phyloP scores from a whole-genome alignment of 257 asterid genomes.

The Perilla frutescens region DNA sequence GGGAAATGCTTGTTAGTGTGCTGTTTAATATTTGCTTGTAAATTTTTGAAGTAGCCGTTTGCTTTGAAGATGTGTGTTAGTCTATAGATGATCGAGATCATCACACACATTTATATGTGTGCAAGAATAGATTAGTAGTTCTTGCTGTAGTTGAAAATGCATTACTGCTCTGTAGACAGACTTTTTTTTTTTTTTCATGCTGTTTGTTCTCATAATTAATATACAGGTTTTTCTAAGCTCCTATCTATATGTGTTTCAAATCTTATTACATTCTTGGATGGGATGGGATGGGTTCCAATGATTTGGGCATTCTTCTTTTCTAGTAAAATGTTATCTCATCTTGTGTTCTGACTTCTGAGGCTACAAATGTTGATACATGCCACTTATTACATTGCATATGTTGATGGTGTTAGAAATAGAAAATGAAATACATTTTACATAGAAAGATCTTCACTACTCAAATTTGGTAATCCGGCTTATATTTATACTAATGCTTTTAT shows the following conservation, averaged over 20 bases:
- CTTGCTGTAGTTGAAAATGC: constrained; percentile 12
- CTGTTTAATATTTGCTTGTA: constrained; percentile 29
- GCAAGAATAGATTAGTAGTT: constrained; percentile 32
- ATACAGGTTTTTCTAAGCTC: constrained; percentile 10
- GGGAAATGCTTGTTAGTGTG: constrained; percentile 36
- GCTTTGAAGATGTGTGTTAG: constrained; percentile 18
- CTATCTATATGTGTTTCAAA: not conserved
- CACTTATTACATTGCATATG: no score
- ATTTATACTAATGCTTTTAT: no score
- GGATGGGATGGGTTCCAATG: not conserved
- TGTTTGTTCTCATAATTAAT: constrained; percentile 16
- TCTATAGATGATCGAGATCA: no score
- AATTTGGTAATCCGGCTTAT: not conserved
- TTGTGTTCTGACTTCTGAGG: no score
- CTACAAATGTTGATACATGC: no score
- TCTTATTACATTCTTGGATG: constrained; percentile 12
- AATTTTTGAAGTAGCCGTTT: constrained; percentile 25
- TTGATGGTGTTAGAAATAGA: no score
- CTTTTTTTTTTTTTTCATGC: not conserved
- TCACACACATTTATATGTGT: constrained; percentile 15
- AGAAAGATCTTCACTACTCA: not conserved
- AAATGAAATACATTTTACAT: not conserved
- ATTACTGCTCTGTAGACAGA: constrained; percentile 10
- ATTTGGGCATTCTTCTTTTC: not conserved
- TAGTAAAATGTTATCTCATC: no score